Percentiles rank a stretch among this genome's conserved stretches.
phyloP scores from a whole-genome alignment of 1,284 basidiomycete genomes.

The Abortiporus biennis region DNA sequence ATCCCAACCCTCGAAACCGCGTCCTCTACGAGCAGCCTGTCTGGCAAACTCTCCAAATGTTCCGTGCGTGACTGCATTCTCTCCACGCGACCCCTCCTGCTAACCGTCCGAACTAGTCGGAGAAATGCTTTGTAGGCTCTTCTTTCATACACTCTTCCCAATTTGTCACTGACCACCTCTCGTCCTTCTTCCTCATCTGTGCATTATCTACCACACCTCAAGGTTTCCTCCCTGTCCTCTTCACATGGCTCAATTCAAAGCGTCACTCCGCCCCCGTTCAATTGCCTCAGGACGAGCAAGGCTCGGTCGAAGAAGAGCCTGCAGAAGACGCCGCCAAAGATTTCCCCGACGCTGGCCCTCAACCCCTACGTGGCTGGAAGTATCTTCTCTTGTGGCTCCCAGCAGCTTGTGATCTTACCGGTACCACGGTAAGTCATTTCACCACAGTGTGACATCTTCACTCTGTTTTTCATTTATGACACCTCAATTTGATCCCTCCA shows the following conservation, averaged over 20 bases:
- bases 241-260: conserved; percentile 51
- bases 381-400: conserved; percentile 80
- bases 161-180: conserved; percentile 22
- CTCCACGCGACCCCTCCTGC: conserved; percentile 16
- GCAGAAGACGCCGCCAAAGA: conserved; percentile 25
- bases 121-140: conserved; percentile 82
- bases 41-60: conserved; percentile 93
- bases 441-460: conserved; percentile 3
- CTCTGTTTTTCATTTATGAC: conserved; percentile 7
- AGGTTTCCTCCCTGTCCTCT: conserved; percentile 83
- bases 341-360: conserved; percentile 28
- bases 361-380: conserved; percentile 59
- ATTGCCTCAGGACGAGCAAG: conserved; percentile 31
- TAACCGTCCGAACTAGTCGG: conserved; percentile 55
- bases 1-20: conserved; percentile 45
- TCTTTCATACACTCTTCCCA: conserved; percentile 5
- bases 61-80: conserved; percentile 60
- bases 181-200: conserved; percentile 11
- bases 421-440: conserved; percentile 63
- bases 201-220: conserved; percentile 15
- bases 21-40: conserved; percentile 89
- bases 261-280: conserved; percentile 43
- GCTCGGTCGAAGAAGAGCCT: conserved; percentile 6
- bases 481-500: neutral
- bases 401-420: conserved; percentile 84